Conservation (phyloP, 2,329 filamentous ascomycete species). For the Huntiella decipiens region DNA sequence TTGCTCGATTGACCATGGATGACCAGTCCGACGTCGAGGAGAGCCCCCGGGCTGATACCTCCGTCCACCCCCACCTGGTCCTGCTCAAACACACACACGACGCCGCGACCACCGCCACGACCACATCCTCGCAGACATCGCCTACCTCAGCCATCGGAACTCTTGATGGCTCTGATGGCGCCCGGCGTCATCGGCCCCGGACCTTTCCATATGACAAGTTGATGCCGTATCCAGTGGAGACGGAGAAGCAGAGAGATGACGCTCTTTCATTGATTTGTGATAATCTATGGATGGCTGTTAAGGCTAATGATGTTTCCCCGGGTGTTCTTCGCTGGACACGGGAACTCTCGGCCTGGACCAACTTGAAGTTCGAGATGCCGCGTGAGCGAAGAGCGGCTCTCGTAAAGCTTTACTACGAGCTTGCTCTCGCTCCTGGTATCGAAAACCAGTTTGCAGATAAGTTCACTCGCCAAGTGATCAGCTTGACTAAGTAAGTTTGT, state of each 20-base stretch:
- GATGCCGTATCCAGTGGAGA: conserved; percentile 76
- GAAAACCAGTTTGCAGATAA: conserved; percentile 67
- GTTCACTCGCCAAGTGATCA: conserved; percentile 92
- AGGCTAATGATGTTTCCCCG: conserved; percentile 82
- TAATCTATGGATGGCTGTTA: conserved; percentile 79
- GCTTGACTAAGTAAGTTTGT: conserved; percentile 64
- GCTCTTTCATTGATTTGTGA: conserved; percentile 78
- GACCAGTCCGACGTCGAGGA: too few species aligned
- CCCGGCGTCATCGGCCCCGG: conserved; percentile 51
- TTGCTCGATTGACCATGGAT: too few species aligned
- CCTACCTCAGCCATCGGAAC: not conserved
- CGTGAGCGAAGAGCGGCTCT: conserved; percentile 66
- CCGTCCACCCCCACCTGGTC: not conserved
- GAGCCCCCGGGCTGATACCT: not conserved
- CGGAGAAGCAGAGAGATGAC: conserved; percentile 54
- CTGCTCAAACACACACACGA: not conserved
- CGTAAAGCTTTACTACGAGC: conserved; percentile 83
- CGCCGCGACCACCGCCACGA: not conserved
- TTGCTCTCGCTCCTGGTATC: conserved; percentile 74
- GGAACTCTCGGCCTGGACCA: conserved; percentile 87
- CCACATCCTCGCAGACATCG: not conserved
- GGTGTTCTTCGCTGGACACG: conserved; percentile 94
- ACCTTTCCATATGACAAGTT: conserved; percentile 87
- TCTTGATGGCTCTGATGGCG: not conserved
- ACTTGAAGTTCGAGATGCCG: conserved; percentile 91